These are phyloP conservation scores for Panaeolus papilionaceus DNA, from an alignment of 768 basidiomycete genomes.

Conservation along the genomic window DNA sequence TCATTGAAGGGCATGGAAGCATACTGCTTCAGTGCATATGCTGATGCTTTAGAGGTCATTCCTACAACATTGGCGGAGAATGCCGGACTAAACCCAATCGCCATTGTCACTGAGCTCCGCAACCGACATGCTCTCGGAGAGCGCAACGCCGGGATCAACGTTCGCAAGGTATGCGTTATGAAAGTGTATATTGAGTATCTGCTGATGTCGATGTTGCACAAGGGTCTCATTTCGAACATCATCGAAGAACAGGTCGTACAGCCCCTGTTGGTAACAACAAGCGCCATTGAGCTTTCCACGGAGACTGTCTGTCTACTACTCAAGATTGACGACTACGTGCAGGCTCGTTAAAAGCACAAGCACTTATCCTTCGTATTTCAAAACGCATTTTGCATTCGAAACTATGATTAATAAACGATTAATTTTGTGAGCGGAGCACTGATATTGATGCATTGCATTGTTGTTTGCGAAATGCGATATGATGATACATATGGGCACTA, in stretches of 20 bases:
- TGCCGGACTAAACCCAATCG: slow-evolving; percentile 96
- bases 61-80: slow-evolving; percentile 98
- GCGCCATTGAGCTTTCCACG: slow-evolving; percentile 92
- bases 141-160: slow-evolving; percentile 95
- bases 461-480: slow-evolving; percentile 3
- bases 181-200: neutral
- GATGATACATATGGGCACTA: slow-evolving; percentile 36
- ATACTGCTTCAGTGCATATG: slow-evolving; percentile 98
- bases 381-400: neutral
- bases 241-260: slow-evolving; percentile 97
- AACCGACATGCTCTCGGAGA: slow-evolving; percentile 98
- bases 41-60: slow-evolving; percentile 97
- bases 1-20: slow-evolving; percentile 98
- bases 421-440: slow-evolving; percentile 6
- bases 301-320: slow-evolving; percentile 97
- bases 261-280: slow-evolving; percentile 93
- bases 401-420: slow-evolving; percentile 12
- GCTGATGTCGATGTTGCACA: slow-evolving; percentile 14
- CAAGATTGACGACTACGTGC: slow-evolving; percentile 95
- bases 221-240: slow-evolving; percentile 98
- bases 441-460: slow-evolving; percentile 8
- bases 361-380: neutral
- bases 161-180: slow-evolving; percentile 77
- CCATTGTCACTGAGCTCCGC: slow-evolving; percentile 96
- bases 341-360: slow-evolving; percentile 57